phyloP scores from a whole-genome alignment of 1,284 basidiomycete genomes.

The Coniophora puteana region DNA sequence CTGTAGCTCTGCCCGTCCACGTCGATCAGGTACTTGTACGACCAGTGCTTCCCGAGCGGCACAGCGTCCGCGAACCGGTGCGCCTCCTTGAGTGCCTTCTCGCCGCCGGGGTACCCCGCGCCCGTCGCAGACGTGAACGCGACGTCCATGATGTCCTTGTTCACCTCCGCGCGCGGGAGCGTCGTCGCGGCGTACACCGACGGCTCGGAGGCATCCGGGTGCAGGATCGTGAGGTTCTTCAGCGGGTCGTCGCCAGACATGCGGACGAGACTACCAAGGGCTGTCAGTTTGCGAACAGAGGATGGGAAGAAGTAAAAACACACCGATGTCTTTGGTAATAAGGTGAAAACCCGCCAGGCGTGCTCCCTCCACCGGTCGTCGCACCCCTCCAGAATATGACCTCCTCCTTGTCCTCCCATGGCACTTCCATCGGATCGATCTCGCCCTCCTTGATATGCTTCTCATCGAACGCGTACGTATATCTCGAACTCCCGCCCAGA shows the following conservation, averaged over 20 bases:
- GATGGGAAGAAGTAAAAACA: slow-evolving; percentile 14
- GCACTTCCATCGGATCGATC: slow-evolving; percentile 77
- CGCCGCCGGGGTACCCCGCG: slow-evolving; percentile 81
- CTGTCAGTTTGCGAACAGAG: background rate
- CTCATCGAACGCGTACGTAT: slow-evolving; percentile 90
- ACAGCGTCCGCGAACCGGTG: slow-evolving; percentile 80
- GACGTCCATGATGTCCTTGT: slow-evolving; percentile 82
- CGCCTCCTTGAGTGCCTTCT: slow-evolving; percentile 58
- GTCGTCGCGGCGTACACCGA: slow-evolving; percentile 56
- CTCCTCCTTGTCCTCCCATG: slow-evolving; percentile 76
- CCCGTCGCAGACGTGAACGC: slow-evolving; percentile 83
- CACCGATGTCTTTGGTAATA: slow-evolving; percentile 88
- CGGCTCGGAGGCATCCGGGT: slow-evolving; percentile 66
- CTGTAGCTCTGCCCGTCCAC: slow-evolving; percentile 96
- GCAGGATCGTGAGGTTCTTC: slow-evolving; percentile 67
- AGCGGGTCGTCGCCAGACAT: slow-evolving; percentile 66
- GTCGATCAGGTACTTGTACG: slow-evolving; percentile 90
- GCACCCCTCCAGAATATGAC: slow-evolving; percentile 86
- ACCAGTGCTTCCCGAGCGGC: slow-evolving; percentile 84
- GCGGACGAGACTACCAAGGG: slow-evolving; percentile 60
- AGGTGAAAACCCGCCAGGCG: slow-evolving; percentile 78
- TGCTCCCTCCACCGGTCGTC: slow-evolving; percentile 88
- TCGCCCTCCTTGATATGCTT: slow-evolving; percentile 66
- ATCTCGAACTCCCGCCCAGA: slow-evolving; percentile 75
- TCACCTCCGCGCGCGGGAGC: slow-evolving; percentile 63